Evolutionary conservation across 2,329 filamentous ascomycete genomes (phyloP).

Genomic region (Ophiostoma montium): DNA sequence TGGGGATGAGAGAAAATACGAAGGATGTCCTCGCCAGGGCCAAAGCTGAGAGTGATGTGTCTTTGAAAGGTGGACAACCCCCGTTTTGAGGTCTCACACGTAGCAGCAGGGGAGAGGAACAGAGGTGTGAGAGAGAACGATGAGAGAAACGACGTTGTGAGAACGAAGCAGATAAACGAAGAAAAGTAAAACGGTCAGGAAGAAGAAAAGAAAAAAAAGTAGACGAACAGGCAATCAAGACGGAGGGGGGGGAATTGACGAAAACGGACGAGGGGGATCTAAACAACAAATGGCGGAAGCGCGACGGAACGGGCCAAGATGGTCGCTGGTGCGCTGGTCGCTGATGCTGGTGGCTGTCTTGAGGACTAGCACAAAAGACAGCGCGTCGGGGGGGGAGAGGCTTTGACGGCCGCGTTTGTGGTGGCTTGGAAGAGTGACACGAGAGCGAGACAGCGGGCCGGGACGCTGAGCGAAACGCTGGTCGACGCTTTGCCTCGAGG

Average conservation of each 20-base stretch:
- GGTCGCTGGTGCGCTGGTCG: neutral
- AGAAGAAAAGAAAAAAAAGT: too few relatives aligned
- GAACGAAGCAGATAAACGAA: too few relatives aligned
- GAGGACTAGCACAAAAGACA: too few relatives aligned
- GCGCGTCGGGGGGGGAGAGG: neutral
- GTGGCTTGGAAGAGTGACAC: neutral
- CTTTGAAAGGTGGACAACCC: neutral
- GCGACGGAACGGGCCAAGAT: neutral
- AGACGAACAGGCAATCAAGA: too few relatives aligned
- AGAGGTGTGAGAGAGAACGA: slow-evolving; percentile 1
- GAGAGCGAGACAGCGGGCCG: slow-evolving; percentile 3
- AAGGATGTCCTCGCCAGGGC: neutral
- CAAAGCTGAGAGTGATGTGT: neutral
- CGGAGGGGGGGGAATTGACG: too few relatives aligned
- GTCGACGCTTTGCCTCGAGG: neutral
- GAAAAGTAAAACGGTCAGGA: too few relatives aligned
- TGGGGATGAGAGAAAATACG: slow-evolving; percentile 4
- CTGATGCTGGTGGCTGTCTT: neutral
- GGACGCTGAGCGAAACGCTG: slow-evolving; percentile 1
- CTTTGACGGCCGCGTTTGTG: neutral
- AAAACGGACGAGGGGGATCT: neutral
- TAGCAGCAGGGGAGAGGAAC: neutral
- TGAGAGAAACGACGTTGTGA: too few relatives aligned
- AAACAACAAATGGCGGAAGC: neutral
- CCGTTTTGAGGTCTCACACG: neutral